phyloP scores from a whole-genome alignment of 768 basidiomycete species.

The Xerocomellus intermedius region DNA sequence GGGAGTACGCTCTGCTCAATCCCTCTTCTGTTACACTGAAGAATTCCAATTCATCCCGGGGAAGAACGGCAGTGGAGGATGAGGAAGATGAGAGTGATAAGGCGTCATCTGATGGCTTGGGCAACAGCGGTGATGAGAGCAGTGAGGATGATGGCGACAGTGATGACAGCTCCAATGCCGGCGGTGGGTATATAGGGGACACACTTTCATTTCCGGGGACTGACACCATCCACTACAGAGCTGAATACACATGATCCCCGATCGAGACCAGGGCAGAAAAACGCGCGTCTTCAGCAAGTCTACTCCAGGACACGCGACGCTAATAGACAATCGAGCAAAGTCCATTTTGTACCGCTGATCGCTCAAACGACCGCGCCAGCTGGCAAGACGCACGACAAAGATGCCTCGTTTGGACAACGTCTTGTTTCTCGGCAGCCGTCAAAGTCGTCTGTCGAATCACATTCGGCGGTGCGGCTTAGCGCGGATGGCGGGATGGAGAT shows the following conservation, averaged over 20 bases:
- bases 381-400: slow-evolving; percentile 39
- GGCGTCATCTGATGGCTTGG: slow-evolving; percentile 56
- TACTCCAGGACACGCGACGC: slow-evolving; percentile 41
- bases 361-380: slow-evolving; percentile 36
- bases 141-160: slow-evolving; percentile 44
- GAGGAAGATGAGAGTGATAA: slow-evolving; percentile 88
- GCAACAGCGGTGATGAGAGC: slow-evolving; percentile 40
- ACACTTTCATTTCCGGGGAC: slow-evolving; percentile 11
- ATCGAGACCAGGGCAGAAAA: slow-evolving; percentile 47
- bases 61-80: slow-evolving; percentile 81
- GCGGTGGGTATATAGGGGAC: slow-evolving; percentile 41
- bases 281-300: slow-evolving; percentile 46
- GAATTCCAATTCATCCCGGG: slow-evolving; percentile 35
- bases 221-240: slow-evolving; percentile 34
- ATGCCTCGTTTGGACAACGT: slow-evolving; percentile 73
- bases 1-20: slow-evolving; percentile 92
- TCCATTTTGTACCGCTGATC: slow-evolving; percentile 67
- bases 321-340: slow-evolving; percentile 45
- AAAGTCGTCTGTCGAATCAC: slow-evolving; percentile 9
- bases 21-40: slow-evolving; percentile 74
- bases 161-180: slow-evolving; percentile 56
- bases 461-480: slow-evolving; percentile 23
- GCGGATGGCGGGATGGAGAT: slow-evolving; percentile 77
- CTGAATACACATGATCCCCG: slow-evolving; percentile 58
- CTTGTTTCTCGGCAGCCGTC: slow-evolving; percentile 35